Base-by-base conservation (phyloP, 768 basidiomycete species). In the Scleroderma citrinum region DNA sequence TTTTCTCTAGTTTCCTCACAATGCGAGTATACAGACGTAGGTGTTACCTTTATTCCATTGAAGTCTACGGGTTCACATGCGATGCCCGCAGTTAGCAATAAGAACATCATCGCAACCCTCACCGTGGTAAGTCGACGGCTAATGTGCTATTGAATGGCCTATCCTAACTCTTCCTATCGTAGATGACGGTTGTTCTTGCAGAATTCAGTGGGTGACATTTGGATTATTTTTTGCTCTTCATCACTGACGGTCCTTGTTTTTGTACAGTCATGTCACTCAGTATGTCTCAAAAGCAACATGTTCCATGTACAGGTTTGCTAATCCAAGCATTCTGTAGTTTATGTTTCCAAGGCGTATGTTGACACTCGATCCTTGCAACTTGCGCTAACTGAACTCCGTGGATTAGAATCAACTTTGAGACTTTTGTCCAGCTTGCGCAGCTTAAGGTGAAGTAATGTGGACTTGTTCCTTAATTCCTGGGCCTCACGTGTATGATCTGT, bases 11-110 rank as follows among this genome's bases (percentile, higher is more conserved):
- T 34, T 82, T 81, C 63, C 70, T 80, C 50, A 58, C 69, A 1
- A 61, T 70, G 53, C 76, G 80, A 1, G 66, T 82, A 3, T 82
- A 74, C 68, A 69, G 63, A 42, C 56, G 75, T 77, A 57, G 44
- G 75, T 64, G 30, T 35, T 24, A n/a, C 16, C n/a, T 43, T 29
- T n/a, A 7, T 19, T 38, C 14, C 0, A 37, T 45, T 7, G 5
- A 16, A n/a, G 17, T 5, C 12, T 8, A 29, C 5, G 30, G 46
- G 35, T 36, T 31, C 16, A 41, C 47, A 44, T 21, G 56, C 45
- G 37, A 49, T 24, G 11, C 13, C 56, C 71, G 51, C 30, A 78
- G 76, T 78, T 46, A 78, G 75, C 65, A 77, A 76, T 57, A 71
- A 71, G 50, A 67, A 61, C 20, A 74, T 69, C 47, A 54, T 67